Percentiles rank a stretch among this genome's conserved stretches.
These are phyloP conservation scores for Rhodotorula paludigena DNA, from an alignment of 768 basidiomycete genomes.

Conservation along the genomic window DNA sequence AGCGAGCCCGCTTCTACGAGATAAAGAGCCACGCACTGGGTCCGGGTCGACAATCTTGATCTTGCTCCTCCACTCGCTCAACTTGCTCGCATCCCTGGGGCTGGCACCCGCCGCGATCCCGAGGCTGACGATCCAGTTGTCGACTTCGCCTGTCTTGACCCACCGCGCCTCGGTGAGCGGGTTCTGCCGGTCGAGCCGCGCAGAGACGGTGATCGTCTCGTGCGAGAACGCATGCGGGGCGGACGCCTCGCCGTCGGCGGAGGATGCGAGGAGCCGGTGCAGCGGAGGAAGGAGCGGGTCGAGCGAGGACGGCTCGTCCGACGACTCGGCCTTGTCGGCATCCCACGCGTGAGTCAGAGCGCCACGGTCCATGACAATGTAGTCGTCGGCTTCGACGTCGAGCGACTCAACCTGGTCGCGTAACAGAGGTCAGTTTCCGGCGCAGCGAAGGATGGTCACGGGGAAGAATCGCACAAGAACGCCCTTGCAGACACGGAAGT, in stretches of 20 bases:
- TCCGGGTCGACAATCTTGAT: constrained; percentile 89
- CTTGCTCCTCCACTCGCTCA: constrained; percentile 75
- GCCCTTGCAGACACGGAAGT: constrained; percentile 55
- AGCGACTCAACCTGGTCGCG: constrained; percentile 45
- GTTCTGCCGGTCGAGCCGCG: constrained; percentile 76
- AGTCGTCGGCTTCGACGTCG: constrained; percentile 45
- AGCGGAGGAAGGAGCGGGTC: constrained; percentile 32
- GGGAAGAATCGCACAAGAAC: constrained; percentile 60
- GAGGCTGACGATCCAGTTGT: constrained; percentile 71
- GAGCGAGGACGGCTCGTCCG: not conserved
- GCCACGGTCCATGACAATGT: constrained; percentile 39
- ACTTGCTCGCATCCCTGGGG: constrained; percentile 30
- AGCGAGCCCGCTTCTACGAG: not conserved
- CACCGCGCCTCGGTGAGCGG: constrained; percentile 94
- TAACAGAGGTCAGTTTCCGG: not conserved
- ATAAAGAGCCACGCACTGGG: constrained; percentile 59
- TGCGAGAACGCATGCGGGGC: not conserved
- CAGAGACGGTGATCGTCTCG: constrained; percentile 58
- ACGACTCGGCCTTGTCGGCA: not conserved
- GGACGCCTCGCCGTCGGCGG: not conserved
- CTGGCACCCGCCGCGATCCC: constrained; percentile 32
- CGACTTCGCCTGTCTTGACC: constrained; percentile 90
- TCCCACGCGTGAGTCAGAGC: constrained; percentile 38
- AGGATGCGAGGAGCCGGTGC: constrained; percentile 14
- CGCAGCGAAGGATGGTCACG: constrained; percentile 18